Evolutionary conservation across 306 rosid genomes (phyloP).

Genomic region (Arachis stenosperma): DNA sequence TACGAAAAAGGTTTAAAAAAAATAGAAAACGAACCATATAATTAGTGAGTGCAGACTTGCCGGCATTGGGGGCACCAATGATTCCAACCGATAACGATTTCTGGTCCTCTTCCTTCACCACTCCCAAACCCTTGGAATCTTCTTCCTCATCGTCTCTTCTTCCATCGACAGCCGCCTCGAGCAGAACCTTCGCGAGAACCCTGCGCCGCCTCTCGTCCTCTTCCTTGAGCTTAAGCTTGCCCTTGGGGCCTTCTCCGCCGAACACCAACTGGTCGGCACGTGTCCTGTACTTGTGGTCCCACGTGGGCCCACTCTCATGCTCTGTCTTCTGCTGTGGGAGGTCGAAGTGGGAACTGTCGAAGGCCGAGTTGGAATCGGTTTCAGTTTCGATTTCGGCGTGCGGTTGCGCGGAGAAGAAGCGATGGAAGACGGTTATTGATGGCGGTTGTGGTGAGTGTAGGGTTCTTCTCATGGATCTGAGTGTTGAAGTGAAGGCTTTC

Average conservation of each 20-base stretch:
- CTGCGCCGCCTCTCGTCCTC: slow-evolving; percentile 58
- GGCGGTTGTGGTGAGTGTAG: slow-evolving; percentile 30
- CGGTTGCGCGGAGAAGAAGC: slow-evolving; percentile 66
- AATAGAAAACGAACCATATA: slow-evolving; percentile 56
- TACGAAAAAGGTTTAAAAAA: neutral
- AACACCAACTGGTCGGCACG: slow-evolving; percentile 56
- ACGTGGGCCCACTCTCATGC: slow-evolving; percentile 40
- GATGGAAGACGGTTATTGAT: slow-evolving; percentile 26
- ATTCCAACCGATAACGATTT: slow-evolving; percentile 85
- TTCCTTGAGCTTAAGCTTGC: slow-evolving; percentile 51
- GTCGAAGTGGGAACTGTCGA: slow-evolving; percentile 69
- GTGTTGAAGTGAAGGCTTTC: slow-evolving; percentile 65
- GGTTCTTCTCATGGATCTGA: slow-evolving; percentile 42
- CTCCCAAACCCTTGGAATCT: slow-evolving; percentile 15
- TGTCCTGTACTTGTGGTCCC: slow-evolving; percentile 67
- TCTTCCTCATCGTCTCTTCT: slow-evolving; percentile 47
- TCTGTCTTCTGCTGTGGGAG: slow-evolving; percentile 4
- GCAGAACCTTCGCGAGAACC: slow-evolving; percentile 73
- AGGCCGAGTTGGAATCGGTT: slow-evolving; percentile 54
- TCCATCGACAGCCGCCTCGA: slow-evolving; percentile 65
- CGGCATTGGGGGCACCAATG: slow-evolving; percentile 95
- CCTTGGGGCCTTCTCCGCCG: slow-evolving; percentile 46
- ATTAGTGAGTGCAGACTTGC: slow-evolving; percentile 91
- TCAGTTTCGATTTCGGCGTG: slow-evolving; percentile 53
- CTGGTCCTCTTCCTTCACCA: slow-evolving; percentile 85